Evolutionary conservation across 202 grass and related monocot genomes (phyloP).

Genomic region (Bolboschoenoplectus hybrid): DNA sequence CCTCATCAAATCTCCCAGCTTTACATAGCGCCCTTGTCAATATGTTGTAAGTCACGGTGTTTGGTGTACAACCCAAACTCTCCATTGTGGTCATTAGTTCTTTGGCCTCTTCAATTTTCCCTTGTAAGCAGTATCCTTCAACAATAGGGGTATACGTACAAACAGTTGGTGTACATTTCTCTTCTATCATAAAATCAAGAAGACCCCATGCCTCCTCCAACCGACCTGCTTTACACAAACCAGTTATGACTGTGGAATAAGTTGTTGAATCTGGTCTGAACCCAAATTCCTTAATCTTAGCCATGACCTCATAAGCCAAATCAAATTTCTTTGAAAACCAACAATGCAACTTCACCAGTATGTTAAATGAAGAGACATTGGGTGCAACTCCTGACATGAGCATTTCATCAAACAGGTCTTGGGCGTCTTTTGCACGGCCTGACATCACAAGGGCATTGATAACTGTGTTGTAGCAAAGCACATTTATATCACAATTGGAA

Average conservation of each 20-base stretch:
- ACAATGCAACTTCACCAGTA: constrained; percentile 62
- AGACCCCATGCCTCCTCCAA: constrained; percentile 55
- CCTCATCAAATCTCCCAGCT: constrained; percentile 54
- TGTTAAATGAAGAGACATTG: constrained; percentile 61
- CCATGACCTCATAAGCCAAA: constrained; percentile 32
- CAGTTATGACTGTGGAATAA: constrained; percentile 66
- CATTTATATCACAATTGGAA: constrained; percentile 2
- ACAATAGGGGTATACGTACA: constrained; percentile 73
- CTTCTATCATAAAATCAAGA: constrained; percentile 69
- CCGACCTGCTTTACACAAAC: constrained; percentile 56
- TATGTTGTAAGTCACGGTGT: constrained; percentile 71
- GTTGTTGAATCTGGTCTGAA: constrained; percentile 52
- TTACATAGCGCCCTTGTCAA: constrained; percentile 61
- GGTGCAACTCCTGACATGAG: constrained; percentile 37
- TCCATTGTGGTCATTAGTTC: constrained; percentile 59
- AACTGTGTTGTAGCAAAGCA: constrained; percentile 76
- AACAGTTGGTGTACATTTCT: constrained; percentile 51
- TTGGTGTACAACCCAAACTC: constrained; percentile 50
- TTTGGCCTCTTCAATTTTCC: constrained; percentile 65
- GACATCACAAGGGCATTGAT: constrained; percentile 59
- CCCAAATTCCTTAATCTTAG: constrained; percentile 41
- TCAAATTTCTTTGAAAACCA: constrained; percentile 50
- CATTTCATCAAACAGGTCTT: constrained; percentile 51
- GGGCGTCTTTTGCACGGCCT: constrained; percentile 43
- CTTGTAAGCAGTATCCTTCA: constrained; percentile 59